phyloP scores from a whole-genome alignment of 2,329 filamentous ascomycete genomes.

The Dactylellina leptospora region DNA sequence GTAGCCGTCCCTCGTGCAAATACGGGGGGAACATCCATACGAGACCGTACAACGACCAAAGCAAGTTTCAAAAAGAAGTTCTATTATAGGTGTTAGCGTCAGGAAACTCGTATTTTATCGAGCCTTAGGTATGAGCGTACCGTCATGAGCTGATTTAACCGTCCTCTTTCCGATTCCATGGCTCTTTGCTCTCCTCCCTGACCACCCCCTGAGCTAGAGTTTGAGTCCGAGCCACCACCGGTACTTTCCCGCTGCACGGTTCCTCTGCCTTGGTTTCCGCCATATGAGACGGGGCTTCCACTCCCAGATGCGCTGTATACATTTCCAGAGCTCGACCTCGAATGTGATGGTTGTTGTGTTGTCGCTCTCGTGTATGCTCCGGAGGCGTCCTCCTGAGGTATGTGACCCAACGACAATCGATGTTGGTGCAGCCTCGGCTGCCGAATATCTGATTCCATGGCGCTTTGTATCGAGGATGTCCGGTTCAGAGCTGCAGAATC shows the following conservation, averaged over 20 bases:
- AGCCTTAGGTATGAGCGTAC: conserved; percentile 16
- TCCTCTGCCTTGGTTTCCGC: conserved; percentile 34
- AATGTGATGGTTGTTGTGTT: conserved; percentile 51
- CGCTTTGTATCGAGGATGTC: conserved; percentile 50
- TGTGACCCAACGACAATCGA: conserved; percentile 43
- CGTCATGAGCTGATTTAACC: conserved; percentile 52
- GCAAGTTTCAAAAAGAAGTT: conserved; percentile 53
- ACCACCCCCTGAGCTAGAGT: conserved; percentile 37
- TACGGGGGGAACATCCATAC: conserved; percentile 52
- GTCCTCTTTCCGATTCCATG: conserved; percentile 49
- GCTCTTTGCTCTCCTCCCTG: conserved; percentile 41
- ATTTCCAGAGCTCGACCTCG: conserved; percentile 49
- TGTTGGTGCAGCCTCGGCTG: conserved; percentile 51
- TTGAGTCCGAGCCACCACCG: conserved; percentile 36
- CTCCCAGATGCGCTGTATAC: conserved; percentile 44
- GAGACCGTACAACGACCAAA: conserved; percentile 47
- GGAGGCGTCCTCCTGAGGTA: conserved; percentile 44
- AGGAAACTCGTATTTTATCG: background rate
- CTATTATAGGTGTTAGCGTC: conserved; percentile 5
- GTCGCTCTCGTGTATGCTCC: conserved; percentile 39
- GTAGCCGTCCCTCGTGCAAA: conserved; percentile 49
- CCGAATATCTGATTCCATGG: conserved; percentile 52
- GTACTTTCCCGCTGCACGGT: conserved; percentile 39
- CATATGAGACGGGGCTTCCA: conserved; percentile 49
- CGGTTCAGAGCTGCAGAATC: conserved; percentile 8